Conservation (phyloP, 805 yeast genomes). For the Candida patagonica region DNA sequence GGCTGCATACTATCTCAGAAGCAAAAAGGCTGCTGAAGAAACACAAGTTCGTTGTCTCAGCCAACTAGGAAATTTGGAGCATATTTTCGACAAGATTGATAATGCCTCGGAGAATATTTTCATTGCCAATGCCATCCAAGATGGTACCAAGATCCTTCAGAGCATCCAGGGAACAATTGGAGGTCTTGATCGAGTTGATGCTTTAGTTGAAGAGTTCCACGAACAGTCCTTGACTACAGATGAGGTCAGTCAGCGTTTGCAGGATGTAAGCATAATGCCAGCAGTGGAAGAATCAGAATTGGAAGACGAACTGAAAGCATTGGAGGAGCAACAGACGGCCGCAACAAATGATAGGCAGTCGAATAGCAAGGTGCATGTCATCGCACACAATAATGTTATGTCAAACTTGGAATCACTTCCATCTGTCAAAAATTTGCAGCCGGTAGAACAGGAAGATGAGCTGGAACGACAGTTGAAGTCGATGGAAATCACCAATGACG, state of each 20-base stretch:
- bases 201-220: constrained; percentile 33
- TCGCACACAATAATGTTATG: no score
- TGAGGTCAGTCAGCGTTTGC: constrained; percentile 25
- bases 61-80: constrained; percentile 31
- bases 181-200: constrained; percentile 36
- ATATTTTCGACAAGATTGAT: constrained; percentile 34
- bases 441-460: no score
- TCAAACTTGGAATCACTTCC: no score
- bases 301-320: constrained; percentile 32
- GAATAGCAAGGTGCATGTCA: no score
- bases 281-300: constrained; percentile 27
- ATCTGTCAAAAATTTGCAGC: no score
- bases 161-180: constrained; percentile 34
- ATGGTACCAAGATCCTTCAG: constrained; percentile 30
- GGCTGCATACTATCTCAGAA: constrained; percentile 29
- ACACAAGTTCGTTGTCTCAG: constrained; percentile 27
- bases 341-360: not conserved
- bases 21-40: constrained; percentile 30
- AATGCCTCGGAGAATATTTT: constrained; percentile 34
- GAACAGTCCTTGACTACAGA: constrained; percentile 32
- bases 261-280: constrained; percentile 8
- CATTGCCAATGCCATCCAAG: constrained; percentile 30
- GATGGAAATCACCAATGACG: no score
- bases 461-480: no score
- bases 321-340: constrained; percentile 25